phyloP scores from a whole-genome alignment of 352 stramenopile genomes.

The Phytophthora agathidicida region DNA sequence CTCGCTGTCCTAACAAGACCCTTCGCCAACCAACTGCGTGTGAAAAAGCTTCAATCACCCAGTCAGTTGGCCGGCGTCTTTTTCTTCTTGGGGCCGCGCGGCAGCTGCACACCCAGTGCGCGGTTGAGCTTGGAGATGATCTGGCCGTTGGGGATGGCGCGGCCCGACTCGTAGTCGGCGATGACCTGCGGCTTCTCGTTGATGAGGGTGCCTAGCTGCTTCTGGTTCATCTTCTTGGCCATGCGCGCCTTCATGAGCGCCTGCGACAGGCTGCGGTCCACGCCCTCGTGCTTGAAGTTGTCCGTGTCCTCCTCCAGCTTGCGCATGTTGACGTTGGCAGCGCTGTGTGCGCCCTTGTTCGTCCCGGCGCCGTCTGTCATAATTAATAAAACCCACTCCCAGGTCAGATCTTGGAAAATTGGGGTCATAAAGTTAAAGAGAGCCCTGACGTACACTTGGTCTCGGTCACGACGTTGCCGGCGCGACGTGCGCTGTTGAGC shows the following conservation, averaged over 20 bases:
- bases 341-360: constrained; percentile 89
- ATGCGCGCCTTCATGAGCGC: constrained; percentile 95
- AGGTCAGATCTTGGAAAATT: not conserved
- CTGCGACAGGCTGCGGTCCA: constrained; percentile 89
- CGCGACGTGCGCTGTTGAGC: constrained; percentile 76
- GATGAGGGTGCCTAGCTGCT: constrained; percentile 95
- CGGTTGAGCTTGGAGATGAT: constrained; percentile 98
- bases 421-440: not conserved
- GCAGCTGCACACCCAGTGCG: constrained; percentile 90
- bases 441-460: constrained; percentile 59
- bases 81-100: constrained; percentile 81
- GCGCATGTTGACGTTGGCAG: constrained; percentile 80
- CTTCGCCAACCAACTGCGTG: constrained; percentile 22
- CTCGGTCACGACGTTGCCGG: constrained; percentile 76
- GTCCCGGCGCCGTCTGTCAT: constrained; percentile 62
- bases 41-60: not conserved
- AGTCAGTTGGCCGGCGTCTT: constrained; percentile 38
- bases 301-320: constrained; percentile 93
- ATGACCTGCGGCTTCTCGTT: constrained; percentile 98
- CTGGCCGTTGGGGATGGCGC: constrained; percentile 97
- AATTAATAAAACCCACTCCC: constrained; percentile 10
- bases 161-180: constrained; percentile 97
- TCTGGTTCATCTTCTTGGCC: constrained; percentile 99
- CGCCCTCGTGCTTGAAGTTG: constrained; percentile 87
- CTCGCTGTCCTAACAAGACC: constrained; percentile 28